phyloP scores from a whole-genome alignment of 179 eudicot genomes.

The Amaranthus tricolor region DNA sequence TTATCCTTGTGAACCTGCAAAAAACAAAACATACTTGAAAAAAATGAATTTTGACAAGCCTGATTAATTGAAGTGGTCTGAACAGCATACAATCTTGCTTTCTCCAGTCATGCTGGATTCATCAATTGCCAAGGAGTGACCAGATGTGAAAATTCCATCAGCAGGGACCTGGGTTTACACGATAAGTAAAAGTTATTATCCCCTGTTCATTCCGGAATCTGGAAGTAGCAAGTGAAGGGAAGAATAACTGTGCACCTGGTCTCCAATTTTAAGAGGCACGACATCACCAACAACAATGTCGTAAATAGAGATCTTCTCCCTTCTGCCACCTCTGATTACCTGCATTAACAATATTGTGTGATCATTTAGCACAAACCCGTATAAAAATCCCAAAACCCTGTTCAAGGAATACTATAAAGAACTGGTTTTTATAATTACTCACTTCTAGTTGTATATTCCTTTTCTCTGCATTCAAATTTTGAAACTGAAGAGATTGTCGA shows the following conservation, averaged over 20 bases:
- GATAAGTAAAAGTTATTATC: slow-evolving; percentile 3
- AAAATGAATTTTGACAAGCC: slow-evolving; percentile 6
- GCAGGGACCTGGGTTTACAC: slow-evolving; percentile 65
- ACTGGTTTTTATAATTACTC: slow-evolving; percentile 7
- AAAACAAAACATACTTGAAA: slow-evolving; percentile 26
- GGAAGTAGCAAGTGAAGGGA: slow-evolving; percentile 5
- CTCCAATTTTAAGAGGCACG: slow-evolving; percentile 88
- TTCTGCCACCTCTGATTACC: slow-evolving; percentile 89
- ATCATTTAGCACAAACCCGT: neutral
- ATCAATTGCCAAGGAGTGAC: slow-evolving; percentile 82
- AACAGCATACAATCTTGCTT: slow-evolving; percentile 80
- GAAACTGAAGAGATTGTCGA: slow-evolving; percentile 88
- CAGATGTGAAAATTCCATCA: slow-evolving; percentile 70
- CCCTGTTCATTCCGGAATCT: slow-evolving; percentile 5
- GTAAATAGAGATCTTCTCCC: slow-evolving; percentile 77
- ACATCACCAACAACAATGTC: slow-evolving; percentile 88
- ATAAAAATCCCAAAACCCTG: neutral
- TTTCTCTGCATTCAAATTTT: slow-evolving; percentile 78
- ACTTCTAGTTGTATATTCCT: slow-evolving; percentile 81
- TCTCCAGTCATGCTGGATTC: slow-evolving; percentile 99
- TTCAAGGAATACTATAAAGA: neutral
- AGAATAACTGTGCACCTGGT: slow-evolving; percentile 51
- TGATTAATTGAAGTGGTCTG: slow-evolving; percentile 21
- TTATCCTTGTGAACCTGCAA: slow-evolving; percentile 67
- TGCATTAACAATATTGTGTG: slow-evolving; percentile 26